These are phyloP conservation scores for Prinsepia uniflora DNA, from an alignment of 306 rosid genomes.

Conservation along the genomic window DNA sequence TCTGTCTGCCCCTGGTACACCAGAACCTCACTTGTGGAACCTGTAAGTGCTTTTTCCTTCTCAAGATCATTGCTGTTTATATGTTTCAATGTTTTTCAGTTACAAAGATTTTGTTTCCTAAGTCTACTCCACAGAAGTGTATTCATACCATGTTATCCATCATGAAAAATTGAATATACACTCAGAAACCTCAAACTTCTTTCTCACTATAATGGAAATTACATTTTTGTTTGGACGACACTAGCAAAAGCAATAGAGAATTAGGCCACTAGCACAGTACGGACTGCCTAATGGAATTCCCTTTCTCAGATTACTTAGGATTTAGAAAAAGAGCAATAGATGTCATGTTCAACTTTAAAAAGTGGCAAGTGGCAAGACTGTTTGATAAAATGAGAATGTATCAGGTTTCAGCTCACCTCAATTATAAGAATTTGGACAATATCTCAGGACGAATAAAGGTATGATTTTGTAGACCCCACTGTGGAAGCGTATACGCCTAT, in stretches of 20 bases:
- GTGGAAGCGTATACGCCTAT: not conserved
- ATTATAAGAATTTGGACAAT: constrained; percentile 4
- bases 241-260: no score
- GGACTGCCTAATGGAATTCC: no score
- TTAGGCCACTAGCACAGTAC: no score
- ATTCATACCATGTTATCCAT: not conserved
- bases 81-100: not conserved
- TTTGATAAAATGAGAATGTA: not conserved
- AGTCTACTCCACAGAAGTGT: not conserved
- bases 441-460: not conserved
- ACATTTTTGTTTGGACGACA: not conserved
- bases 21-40: constrained; percentile 57
- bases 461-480: constrained; percentile 4
- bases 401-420: not conserved
- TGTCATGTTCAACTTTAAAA: not conserved
- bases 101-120: not conserved
- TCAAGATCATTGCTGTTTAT: not conserved
- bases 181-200: not conserved
- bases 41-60: constrained; percentile 44
- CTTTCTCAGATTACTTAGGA: not conserved
- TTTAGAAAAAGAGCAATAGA: not conserved
- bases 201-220: not conserved
- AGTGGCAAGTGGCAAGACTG: not conserved
- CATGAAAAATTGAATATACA: not conserved
- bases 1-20: constrained; percentile 86